Base-by-base conservation (phyloP, 805 yeast genomes). In the Pichia ethanolica region DNA sequence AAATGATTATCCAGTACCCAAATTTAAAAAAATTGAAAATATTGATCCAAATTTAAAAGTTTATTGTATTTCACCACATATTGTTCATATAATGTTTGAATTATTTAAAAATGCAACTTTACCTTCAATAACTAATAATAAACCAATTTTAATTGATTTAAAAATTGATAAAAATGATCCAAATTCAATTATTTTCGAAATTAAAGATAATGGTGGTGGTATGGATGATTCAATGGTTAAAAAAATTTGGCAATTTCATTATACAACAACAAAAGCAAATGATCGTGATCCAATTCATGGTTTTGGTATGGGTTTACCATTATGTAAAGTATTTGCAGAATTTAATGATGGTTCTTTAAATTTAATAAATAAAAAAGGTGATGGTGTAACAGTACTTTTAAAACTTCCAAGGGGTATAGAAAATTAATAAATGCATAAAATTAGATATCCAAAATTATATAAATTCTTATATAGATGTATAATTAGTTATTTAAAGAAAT, bases 291-390 rank as follows among this genome's bases (percentile, higher is more conserved):
- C 59, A 48, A 61, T 64, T 27, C 60, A 57, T 45, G 68, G 68
- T 5, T 64, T 62, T 41, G 68, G 68, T n/a, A 59, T 64, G 66
- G 68, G 68, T 0, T 51, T 64, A 14, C 68, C 68, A 0, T 45
- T 64, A 12, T 63, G 68, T 43, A 60, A 57, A 39, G 57, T 64
- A 14, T 56, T 60, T 43, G 58, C 62, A 3, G 50, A 46, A 32
- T 62, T 61, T 43, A 63, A 64, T 39, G 48, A 55, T 20, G 68
- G 67, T 13, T 47, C 49, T 7, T 42, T 64, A 45, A 50, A 50
- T 30, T 51, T 64, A 33, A 37, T 43, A 1, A 63, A 62, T 39
- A 53, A 47, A 40, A 49, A 47, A 13, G 60, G 59, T 6, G 47
- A 47, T 1, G 68, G 68, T 12, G 59, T 60, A 3, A 59, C 58